phyloP scores from a whole-genome alignment of 331 rosid species.

The Malus hybrid region DNA sequence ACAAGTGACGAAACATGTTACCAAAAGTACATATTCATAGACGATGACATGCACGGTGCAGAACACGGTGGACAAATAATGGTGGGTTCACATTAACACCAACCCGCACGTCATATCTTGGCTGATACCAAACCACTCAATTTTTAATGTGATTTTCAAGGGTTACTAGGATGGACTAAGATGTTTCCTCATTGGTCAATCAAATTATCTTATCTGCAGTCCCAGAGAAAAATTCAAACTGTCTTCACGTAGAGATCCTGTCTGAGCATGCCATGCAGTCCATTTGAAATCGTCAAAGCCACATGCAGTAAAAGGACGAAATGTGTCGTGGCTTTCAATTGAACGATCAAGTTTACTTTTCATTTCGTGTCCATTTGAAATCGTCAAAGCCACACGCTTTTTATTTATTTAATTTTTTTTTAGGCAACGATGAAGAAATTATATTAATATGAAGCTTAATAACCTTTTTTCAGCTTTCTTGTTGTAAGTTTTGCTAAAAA shows the following conservation, averaged over 20 bases:
- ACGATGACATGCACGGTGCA: neutral
- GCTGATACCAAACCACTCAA: neutral
- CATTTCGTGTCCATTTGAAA: neutral
- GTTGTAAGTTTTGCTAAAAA: too few relatives aligned
- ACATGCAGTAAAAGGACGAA: neutral
- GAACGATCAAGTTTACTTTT: neutral
- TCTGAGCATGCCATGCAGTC: neutral
- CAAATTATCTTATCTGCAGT: too few relatives aligned
- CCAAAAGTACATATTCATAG: neutral
- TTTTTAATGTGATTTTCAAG: neutral
- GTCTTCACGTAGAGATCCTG: too few relatives aligned
- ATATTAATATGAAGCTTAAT: too few relatives aligned
- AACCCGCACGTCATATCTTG: neutral
- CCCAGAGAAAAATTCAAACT: too few relatives aligned
- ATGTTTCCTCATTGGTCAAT: neutral
- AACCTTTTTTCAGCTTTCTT: too few relatives aligned
- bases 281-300: neutral
- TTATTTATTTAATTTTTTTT: too few relatives aligned
- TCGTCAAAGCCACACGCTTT: neutral
- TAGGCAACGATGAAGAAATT: neutral
- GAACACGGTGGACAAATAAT: neutral
- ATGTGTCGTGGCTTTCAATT: neutral
- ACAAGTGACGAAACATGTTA: neutral
- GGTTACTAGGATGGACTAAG: neutral
- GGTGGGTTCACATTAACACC: slow-evolving; percentile 15